Base-by-base conservation (phyloP, 2,329 filamentous ascomycete genomes). In the Coniella vitis region DNA sequence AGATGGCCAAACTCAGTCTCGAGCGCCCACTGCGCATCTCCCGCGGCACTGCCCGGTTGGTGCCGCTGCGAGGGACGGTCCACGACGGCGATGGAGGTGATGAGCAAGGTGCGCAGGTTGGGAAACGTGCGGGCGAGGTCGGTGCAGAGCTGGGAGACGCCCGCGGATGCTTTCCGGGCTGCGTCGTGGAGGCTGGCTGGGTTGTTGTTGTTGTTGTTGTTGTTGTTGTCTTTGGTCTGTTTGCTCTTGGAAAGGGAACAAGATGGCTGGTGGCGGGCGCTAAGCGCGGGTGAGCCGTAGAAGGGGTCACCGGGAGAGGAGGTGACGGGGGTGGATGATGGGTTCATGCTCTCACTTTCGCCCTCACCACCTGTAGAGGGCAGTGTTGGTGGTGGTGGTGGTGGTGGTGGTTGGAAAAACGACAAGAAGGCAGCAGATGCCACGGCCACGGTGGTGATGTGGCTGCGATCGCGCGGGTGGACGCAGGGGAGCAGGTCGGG, bases 381-480 rank as follows among this genome's bases (percentile, higher is more conserved):
- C n/a, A n/a, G n/a, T n/a, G n/a, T n/a, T n/a, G n/a, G n/a, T n/a
- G n/a, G n/a, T n/a, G n/a, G n/a, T n/a, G n/a, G n/a, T n/a, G n/a
- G n/a, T n/a, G n/a, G n/a, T n/a, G n/a, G n/a, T n/a, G n/a, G 25
- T 10, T 29, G 5, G 10, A 29, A 29, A 5, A 25, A 9, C 2
- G 40, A 3, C 16, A 17, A 34, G 40, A 22, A 49, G 14, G 10
- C 37, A 2, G 13, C 3, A 0, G 17, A 14, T 3, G 46, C 35
- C 3, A 49, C 47, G 10, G 46, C 42, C 12, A 49, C 12, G 4
- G 16, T 35, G 14, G 41, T 19, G 12, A 52, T 17, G 19, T 49
- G 35, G 12, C 25, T 17, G 8, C 25, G 34, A 25, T 47, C 48
- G 4, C 4, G 1, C 22, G 38, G 31, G n/a, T 22, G n/a, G 9